phyloP scores from a whole-genome alignment of 129 eudicot species.

The Centella asiatica region DNA sequence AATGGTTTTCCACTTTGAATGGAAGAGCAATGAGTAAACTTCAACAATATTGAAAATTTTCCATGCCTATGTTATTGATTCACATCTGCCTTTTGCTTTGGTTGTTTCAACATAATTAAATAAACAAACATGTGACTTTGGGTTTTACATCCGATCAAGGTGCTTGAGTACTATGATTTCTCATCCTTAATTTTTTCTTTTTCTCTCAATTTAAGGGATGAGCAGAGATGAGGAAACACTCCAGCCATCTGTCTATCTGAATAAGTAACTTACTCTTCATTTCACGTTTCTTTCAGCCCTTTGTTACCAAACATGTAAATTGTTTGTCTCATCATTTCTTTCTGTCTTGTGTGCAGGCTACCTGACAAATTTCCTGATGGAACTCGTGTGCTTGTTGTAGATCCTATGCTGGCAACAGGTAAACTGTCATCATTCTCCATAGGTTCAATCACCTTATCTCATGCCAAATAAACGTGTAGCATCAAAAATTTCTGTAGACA shows the following conservation, averaged over 20 bases:
- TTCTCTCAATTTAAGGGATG: constrained; percentile 43
- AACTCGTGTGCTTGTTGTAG: constrained; percentile 73
- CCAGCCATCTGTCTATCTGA: constrained; percentile 71
- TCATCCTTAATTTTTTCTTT: constrained; percentile 8
- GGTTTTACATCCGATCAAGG: neutral
- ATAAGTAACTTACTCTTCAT: constrained; percentile 59
- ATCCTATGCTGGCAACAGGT: constrained; percentile 99
- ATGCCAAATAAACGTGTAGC: neutral
- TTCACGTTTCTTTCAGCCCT: neutral
- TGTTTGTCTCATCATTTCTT: constrained; percentile 10
- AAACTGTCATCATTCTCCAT: neutral
- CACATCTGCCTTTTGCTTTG: neutral
- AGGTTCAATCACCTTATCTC: neutral
- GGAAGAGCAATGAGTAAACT: neutral
- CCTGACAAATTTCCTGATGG: constrained; percentile 73
- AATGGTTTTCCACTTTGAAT: neutral
- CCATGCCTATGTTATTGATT: neutral
- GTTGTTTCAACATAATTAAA: neutral
- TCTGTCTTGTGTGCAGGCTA: constrained; percentile 39
- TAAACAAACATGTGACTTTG: neutral
- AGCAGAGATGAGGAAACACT: constrained; percentile 89
- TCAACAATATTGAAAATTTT: neutral
- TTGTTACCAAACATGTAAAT: constrained; percentile 5
- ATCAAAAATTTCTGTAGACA: neutral
- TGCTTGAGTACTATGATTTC: neutral